Percentiles rank a stretch among this genome's conserved stretches.
phyloP scores from a whole-genome alignment of 306 rosid genomes.

The Citrullus colocynthis region DNA sequence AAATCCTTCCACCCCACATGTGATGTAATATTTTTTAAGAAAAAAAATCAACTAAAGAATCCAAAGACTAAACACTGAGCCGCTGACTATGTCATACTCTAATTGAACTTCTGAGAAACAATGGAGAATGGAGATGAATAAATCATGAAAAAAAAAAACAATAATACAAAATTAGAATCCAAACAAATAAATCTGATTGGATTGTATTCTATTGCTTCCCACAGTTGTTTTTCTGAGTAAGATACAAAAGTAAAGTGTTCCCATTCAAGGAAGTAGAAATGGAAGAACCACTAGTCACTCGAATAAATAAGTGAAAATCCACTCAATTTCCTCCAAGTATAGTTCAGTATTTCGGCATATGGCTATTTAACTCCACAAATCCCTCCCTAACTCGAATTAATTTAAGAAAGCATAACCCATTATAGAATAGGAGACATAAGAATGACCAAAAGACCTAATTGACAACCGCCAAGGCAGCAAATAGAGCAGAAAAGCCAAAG shows the following conservation, averaged over 20 bases:
- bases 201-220: neutral
- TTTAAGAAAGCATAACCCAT: neutral
- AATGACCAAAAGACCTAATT: neutral
- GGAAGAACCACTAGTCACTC: neutral
- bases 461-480: neutral
- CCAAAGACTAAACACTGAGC: neutral
- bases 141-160: neutral
- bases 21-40: neutral
- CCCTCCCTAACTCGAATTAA: neutral
- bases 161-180: neutral
- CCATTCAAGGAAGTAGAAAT: neutral
- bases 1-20: neutral
- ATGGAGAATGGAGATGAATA: neutral
- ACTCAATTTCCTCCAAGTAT: neutral
- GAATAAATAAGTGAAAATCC: neutral
- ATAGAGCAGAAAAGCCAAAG: constrained; percentile 1
- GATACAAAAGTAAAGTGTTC: neutral
- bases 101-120: neutral
- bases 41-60: neutral
- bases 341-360: neutral
- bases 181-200: neutral
- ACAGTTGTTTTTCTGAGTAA: neutral
- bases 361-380: neutral
- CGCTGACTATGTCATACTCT: neutral
- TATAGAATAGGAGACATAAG: neutral